A percentile compares a stretch with the other conserved stretches of the same genome.
Evolutionary conservation across 2,329 filamentous ascomycete species (phyloP).

Genomic region (Westerdykella ornata): DNA sequence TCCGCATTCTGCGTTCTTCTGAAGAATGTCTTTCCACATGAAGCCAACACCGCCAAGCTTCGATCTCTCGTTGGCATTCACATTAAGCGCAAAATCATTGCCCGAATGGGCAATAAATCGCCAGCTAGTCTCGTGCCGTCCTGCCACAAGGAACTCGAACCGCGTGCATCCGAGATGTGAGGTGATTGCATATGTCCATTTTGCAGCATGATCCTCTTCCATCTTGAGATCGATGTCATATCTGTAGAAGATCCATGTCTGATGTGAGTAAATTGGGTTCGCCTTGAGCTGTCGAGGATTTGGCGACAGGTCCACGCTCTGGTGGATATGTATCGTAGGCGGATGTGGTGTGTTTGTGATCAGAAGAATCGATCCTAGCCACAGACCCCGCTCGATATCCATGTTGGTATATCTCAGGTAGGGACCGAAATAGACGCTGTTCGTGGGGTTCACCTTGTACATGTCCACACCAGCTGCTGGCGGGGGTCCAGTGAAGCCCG

Average conservation of each 20-base stretch:
- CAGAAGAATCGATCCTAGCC: slow-evolving; percentile 89
- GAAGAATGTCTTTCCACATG: slow-evolving; percentile 98
- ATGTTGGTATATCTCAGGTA: slow-evolving; percentile 96
- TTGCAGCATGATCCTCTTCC: slow-evolving; percentile 67
- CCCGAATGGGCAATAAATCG: slow-evolving; percentile 93
- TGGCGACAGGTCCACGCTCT: slow-evolving; percentile 81
- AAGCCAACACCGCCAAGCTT: slow-evolving; percentile 83
- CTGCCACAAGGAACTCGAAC: slow-evolving; percentile 93
- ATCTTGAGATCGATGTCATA: slow-evolving; percentile 89
- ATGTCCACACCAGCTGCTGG: slow-evolving; percentile 83
- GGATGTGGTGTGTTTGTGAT: slow-evolving; percentile 87
- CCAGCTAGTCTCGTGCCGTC: slow-evolving; percentile 85
- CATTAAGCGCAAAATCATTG: slow-evolving; percentile 87
- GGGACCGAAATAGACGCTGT: slow-evolving; percentile 95
- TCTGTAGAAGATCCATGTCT: slow-evolving; percentile 91
- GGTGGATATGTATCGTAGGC: slow-evolving; percentile 91
- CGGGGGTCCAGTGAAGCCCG: slow-evolving; percentile 84
- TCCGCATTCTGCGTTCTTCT: slow-evolving; percentile 93
- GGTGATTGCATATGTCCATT: slow-evolving; percentile 98
- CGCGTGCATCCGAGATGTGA: slow-evolving; percentile 96
- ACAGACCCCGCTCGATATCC: slow-evolving; percentile 83
- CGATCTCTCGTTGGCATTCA: slow-evolving; percentile 76
- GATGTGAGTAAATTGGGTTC: slow-evolving; percentile 77
- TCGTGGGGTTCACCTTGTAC: slow-evolving; percentile 89
- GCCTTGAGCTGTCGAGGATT: slow-evolving; percentile 83